Conservation (phyloP, 192 early-diverging fungal genomes). For the Lunasporangiospora selenospora region DNA sequence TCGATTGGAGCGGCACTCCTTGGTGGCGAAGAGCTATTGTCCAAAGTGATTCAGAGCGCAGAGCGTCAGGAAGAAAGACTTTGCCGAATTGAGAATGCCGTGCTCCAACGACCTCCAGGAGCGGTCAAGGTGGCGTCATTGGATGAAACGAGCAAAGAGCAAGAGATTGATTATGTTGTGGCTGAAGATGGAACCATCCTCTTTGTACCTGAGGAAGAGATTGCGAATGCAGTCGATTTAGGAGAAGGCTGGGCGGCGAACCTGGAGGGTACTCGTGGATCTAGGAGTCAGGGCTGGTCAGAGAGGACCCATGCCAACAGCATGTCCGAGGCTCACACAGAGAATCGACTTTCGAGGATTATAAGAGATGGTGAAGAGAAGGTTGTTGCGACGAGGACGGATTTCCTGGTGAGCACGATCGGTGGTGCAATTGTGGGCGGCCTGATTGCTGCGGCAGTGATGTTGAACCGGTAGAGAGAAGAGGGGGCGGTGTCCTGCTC, state of each 20-base stretch:
- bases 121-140: no score
- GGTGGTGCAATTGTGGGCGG: slow-evolving; percentile 41
- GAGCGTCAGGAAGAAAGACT: slow-evolving; percentile 40
- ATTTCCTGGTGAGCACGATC: slow-evolving; percentile 31
- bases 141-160: slow-evolving; percentile 1
- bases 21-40: slow-evolving; percentile 34
- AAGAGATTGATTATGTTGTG: slow-evolving; percentile 2
- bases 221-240: not conserved
- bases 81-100: slow-evolving; percentile 22
- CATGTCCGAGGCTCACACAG: not conserved
- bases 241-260: slow-evolving; percentile 27
- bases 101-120: no score
- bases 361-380: slow-evolving; percentile 26
- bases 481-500: no score
- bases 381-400: slow-evolving; percentile 18
- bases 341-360: slow-evolving; percentile 15
- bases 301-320: no score
- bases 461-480: slow-evolving; percentile 25
- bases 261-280: not conserved
- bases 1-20: slow-evolving; percentile 31
- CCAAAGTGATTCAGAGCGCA: slow-evolving; percentile 27
- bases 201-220: slow-evolving; percentile 8
- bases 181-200: slow-evolving; percentile 15
- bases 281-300: not conserved
- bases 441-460: slow-evolving; percentile 23